phyloP scores from a whole-genome alignment of 2,329 filamentous ascomycete genomes.

The Cordyceps cateniannulata region DNA sequence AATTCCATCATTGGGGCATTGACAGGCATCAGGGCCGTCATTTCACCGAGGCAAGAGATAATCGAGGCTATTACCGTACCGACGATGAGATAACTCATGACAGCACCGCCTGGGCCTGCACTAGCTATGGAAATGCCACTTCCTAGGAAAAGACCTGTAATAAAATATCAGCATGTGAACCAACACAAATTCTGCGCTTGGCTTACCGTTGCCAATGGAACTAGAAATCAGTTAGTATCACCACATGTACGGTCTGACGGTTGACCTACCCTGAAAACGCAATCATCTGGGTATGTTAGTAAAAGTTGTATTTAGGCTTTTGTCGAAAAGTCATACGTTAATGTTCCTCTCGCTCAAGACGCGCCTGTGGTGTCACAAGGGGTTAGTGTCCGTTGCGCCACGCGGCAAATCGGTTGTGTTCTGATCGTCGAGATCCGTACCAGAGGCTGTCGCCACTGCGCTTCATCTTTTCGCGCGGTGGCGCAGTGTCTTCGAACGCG shows the following conservation, averaged over 20 bases:
- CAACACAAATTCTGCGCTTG: not conserved
- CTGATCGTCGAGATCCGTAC: not conserved
- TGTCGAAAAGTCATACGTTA: slow-evolving; percentile 22
- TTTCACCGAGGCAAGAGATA: slow-evolving; percentile 35
- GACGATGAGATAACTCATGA: slow-evolving; percentile 34
- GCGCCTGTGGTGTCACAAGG: slow-evolving; percentile 23
- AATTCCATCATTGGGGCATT: slow-evolving; percentile 34
- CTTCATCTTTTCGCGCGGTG: slow-evolving; percentile 9
- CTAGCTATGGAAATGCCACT: slow-evolving; percentile 32
- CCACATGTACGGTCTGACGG: not conserved
- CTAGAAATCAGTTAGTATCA: not conserved
- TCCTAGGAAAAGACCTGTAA: slow-evolving; percentile 31
- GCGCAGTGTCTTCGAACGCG: not conserved
- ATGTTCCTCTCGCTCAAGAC: slow-evolving; percentile 34
- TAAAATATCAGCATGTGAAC: not conserved
- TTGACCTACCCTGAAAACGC: slow-evolving; percentile 34
- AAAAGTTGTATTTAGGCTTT: not conserved
- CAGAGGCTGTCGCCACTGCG: slow-evolving; percentile 9
- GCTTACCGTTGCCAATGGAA: slow-evolving; percentile 31
- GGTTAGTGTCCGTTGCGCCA: not conserved
- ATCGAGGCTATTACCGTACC: slow-evolving; percentile 36
- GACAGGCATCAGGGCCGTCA: slow-evolving; percentile 34
- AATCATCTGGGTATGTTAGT: slow-evolving; percentile 31
- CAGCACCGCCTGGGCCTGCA: slow-evolving; percentile 34
- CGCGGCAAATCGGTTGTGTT: not conserved